Base-by-base conservation (phyloP, 2,329 filamentous ascomycete genomes). In the Tolypocladium sp. region DNA sequence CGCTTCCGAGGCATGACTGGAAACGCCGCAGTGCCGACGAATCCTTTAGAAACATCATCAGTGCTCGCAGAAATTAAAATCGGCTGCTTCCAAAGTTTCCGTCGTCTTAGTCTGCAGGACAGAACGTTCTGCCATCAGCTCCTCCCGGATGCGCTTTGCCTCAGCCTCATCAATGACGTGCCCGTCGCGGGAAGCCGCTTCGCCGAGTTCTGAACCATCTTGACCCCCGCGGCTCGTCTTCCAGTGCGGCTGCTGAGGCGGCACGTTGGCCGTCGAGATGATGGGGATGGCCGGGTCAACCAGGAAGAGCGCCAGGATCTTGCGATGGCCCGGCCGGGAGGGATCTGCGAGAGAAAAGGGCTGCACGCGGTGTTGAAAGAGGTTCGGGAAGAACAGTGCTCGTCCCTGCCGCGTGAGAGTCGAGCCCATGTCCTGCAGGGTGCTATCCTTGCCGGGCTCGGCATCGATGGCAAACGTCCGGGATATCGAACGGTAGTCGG, bases 251-350 rank as follows among this genome's bases (percentile, higher is more conserved):
- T 74, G 75, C 67, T 79, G 76, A 1, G 76, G 76, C 22, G 76
- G 74, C 27, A 78, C 73, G 33, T 77, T 78, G 33, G 73, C 71
- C 9, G 76, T 78, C 1, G 72, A 74, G 57, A 76, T 69, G 70
- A 79, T 57, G 1, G 76, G 76, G 1, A 74, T 64, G 22, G 76
- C 64, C 0, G 85, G 85, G 65, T 87, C 83, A 2, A 88, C 79
- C 2, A 88, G 75, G 66, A 82, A 88, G 12, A 88, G 70, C 0
- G 81, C 82, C 2, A 88, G 70, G 54, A 87, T 82, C 66, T 82
- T 82, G n/a, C 82, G 76, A 64, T 86, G 80, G 2, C 85, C 85
- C 0, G 81, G 76, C 25, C 73, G 76, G 0, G 78, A 77, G 2
- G 68, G 69, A 64, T 88, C 84, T 0, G 62, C 69, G 0, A 88